Evolutionary conservation across 257 asterid genomes (phyloP), one percentile per base, ranked within the genome.

Genomic region (Lycium barbarum): DNA sequence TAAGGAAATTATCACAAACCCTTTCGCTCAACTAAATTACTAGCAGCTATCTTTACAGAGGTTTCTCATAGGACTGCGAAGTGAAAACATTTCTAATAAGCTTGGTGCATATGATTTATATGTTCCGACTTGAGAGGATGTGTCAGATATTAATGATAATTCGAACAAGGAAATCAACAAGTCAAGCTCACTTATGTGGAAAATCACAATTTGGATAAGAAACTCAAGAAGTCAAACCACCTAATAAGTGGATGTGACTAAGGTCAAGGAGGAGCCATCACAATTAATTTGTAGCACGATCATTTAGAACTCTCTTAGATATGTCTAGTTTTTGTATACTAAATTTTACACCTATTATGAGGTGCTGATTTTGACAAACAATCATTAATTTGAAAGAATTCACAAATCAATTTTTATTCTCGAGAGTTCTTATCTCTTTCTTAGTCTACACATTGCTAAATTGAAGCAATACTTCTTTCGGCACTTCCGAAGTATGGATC

Each of bases 181-280:
- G 79, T 40, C 54, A 70, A 40, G 33, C 15, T 70, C 54, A 40
- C 79, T 38, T 70, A 70, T 40, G 38, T 70, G 79, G 76, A 70
- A 70, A 70, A 70, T 70, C 33, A 5, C 26, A 38, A 38, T 8
- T 7, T 40, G 78, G 54, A 38, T 9, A 70, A 70, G 53, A 68
- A 68, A 70, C 78, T 38, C 78, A 17, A 38, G 53, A 68, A 15
- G 26, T 36, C 51, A 68, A 68, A 68, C 22, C 51, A 36, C 76
- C 1, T 14, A 70, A 38, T 40, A 3, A 70, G 54, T 70, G 54
- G 54, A 70, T 20, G 54, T 70, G 33, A 38, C 54, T 40, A 70
- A 40, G 54, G 79, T 70, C 79, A 70, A 70, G 54, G 79, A 40
- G 79, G 79, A 40, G 54, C 79, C 68, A 70, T 49, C 12, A 9